A percentile compares a stretch with the other conserved stretches of the same genome.
These are phyloP conservation scores for Penicillium nordicum DNA, from an alignment of 2,329 filamentous ascomycete genomes.

Conservation along the genomic window DNA sequence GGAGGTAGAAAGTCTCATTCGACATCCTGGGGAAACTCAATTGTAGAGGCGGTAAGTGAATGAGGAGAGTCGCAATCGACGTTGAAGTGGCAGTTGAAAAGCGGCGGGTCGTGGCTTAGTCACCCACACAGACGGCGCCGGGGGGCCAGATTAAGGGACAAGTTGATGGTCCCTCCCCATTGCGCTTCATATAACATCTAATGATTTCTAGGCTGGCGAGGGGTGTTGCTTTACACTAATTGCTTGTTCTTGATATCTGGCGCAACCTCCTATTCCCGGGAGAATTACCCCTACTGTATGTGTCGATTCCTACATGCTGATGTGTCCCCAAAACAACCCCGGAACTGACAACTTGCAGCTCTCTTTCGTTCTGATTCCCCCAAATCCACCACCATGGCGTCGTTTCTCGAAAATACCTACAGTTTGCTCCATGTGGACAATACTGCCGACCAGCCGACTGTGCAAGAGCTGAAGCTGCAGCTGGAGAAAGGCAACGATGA, in stretches of 20 bases:
- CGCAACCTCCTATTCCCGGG: conserved; percentile 21
- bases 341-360: conserved; percentile 35
- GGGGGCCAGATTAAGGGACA: conserved; percentile 40
- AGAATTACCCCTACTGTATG: conserved; percentile 30
- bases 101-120: conserved; percentile 38
- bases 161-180: conserved; percentile 36
- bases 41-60: not conserved
- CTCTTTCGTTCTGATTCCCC: conserved; percentile 29
- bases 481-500: conserved; percentile 93
- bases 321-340: conserved; percentile 30
- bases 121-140: conserved; percentile 43
- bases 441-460: conserved; percentile 81
- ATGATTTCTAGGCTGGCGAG: conserved; percentile 39
- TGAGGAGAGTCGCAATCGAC: conserved; percentile 2
- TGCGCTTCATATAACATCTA: conserved; percentile 30
- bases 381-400: conserved; percentile 68
- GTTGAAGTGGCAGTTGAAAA: conserved; percentile 17
- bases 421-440: conserved; percentile 98
- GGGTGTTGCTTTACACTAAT: conserved; percentile 33
- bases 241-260: conserved; percentile 24
- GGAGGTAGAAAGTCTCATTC: conserved; percentile 84
- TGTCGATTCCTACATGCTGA: conserved; percentile 14
- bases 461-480: conserved; percentile 88
- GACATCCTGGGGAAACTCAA: conserved; percentile 51
- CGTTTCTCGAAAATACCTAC: conserved; percentile 91